These are phyloP conservation scores for Scytalidium lignicola DNA, from an alignment of 2,329 filamentous ascomycete species.

Conservation along the genomic window DNA sequence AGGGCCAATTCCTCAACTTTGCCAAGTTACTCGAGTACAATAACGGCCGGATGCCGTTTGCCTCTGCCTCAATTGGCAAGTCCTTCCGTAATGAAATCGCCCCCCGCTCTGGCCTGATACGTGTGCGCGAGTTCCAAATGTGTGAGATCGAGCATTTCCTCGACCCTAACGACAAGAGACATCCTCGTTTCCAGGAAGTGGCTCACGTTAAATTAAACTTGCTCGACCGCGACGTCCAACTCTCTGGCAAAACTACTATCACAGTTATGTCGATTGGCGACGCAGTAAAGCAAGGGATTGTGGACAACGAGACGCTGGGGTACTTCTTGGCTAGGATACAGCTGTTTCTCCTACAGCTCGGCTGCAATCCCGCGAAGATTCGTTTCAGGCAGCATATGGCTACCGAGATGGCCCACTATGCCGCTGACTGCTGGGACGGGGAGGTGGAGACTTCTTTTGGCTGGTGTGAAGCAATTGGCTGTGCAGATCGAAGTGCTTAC, in stretches of 20 bases:
- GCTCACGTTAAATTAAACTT: constrained; percentile 78
- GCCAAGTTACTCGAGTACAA: constrained; percentile 95
- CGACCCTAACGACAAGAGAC: constrained; percentile 94
- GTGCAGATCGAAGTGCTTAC: constrained; percentile 86
- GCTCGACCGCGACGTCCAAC: constrained; percentile 79
- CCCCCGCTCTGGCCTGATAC: constrained; percentile 80
- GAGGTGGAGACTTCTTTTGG: constrained; percentile 88
- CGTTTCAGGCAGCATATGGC: constrained; percentile 97
- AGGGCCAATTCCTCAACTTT: constrained; percentile 94
- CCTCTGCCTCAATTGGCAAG: constrained; percentile 94
- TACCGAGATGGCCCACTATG: constrained; percentile 89
- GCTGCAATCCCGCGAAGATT: constrained; percentile 80
- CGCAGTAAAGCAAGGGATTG: constrained; percentile 74
- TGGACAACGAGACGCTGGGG: constrained; percentile 96
- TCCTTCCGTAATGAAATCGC: constrained; percentile 99
- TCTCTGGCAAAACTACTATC: constrained; percentile 75
- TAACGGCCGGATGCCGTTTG: constrained; percentile 91
- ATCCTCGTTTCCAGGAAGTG: constrained; percentile 80
- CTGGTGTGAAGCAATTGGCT: constrained; percentile 98
- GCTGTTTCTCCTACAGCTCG: constrained; percentile 82
- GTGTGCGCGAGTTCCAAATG: constrained; percentile 97
- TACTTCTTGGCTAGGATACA: constrained; percentile 96
- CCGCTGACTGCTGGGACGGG: constrained; percentile 95
- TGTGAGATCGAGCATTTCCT: constrained; percentile 99
- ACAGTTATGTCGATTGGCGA: constrained; percentile 74